phyloP scores from a whole-genome alignment of 2,329 filamentous ascomycete species.

The Arthrobotrys conoides region DNA sequence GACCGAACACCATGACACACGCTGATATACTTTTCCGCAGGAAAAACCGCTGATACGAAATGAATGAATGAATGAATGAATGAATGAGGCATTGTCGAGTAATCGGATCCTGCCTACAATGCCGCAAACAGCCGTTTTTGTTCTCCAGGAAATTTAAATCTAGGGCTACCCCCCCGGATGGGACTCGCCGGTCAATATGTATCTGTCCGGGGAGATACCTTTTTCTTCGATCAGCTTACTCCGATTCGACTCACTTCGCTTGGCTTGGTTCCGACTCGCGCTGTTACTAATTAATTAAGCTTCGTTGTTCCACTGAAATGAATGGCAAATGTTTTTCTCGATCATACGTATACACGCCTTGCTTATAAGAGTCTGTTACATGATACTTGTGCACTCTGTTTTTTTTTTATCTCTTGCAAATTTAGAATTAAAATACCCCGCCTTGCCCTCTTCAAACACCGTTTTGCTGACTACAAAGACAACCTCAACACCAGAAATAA shows the following conservation, averaged over 20 bases:
- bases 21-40: slow-evolving; percentile 8
- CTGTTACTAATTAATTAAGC: slow-evolving; percentile 4
- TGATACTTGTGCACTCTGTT: not conserved
- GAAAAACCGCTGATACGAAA: slow-evolving; percentile 32
- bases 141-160: not conserved
- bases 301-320: not conserved
- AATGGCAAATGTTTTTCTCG: not conserved
- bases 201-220: slow-evolving; percentile 54
- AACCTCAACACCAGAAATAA: slow-evolving; percentile 3
- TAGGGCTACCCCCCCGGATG: slow-evolving; percentile 7
- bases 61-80: slow-evolving; percentile 23
- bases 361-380: not conserved
- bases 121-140: slow-evolving; percentile 29
- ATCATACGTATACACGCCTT: not conserved
- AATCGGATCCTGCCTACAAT: slow-evolving; percentile 47
- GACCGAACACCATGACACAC: slow-evolving; percentile 28
- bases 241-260: too few relatives aligned
- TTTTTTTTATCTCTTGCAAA: not conserved
- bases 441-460: not conserved
- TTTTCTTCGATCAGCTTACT: not conserved
- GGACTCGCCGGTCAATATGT: slow-evolving; percentile 21
- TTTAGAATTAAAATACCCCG: slow-evolving; percentile 3
- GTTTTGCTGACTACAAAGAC: not conserved
- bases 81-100: slow-evolving; percentile 46
- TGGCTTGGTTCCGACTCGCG: slow-evolving; percentile 53